Percentiles rank a stretch among this genome's conserved stretches.
Conservation (phyloP, 2,329 filamentous ascomycete species). For the Alternaria sp. region DNA sequence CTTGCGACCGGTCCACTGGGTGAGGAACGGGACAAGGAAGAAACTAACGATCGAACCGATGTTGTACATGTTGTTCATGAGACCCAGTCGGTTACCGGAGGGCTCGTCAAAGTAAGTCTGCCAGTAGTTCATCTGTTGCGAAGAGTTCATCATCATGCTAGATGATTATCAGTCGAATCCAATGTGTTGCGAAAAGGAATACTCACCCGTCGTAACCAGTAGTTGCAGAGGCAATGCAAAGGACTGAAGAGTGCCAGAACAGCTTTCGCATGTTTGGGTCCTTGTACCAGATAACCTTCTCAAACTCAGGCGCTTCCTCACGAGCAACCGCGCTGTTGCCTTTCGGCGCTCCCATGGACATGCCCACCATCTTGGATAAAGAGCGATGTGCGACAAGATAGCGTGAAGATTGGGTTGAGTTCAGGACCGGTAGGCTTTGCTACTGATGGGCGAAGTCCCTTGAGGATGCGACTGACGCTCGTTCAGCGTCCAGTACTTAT, state of each 20-base stretch:
- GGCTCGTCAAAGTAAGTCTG: slow-evolving; percentile 50
- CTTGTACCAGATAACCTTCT: slow-evolving; percentile 62
- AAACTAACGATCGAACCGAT: slow-evolving; percentile 52
- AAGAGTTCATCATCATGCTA: slow-evolving; percentile 57
- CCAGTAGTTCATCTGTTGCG: slow-evolving; percentile 53
- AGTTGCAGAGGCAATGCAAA: slow-evolving; percentile 64
- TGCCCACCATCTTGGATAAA: slow-evolving; percentile 21
- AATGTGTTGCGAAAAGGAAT: not conserved
- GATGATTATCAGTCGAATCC: slow-evolving; percentile 6
- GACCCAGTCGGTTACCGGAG: slow-evolving; percentile 51
- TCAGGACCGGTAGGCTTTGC: slow-evolving; percentile 12
- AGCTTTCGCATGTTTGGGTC: slow-evolving; percentile 64
- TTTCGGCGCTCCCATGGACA: slow-evolving; percentile 26
- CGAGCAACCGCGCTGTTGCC: slow-evolving; percentile 44
- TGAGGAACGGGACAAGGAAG: slow-evolving; percentile 47
- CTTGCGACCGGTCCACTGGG: slow-evolving; percentile 56
- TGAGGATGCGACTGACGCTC: slow-evolving; percentile 18
- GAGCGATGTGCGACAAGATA: not conserved
- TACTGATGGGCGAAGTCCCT: slow-evolving; percentile 25
- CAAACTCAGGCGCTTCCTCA: slow-evolving; percentile 60
- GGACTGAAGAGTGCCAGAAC: slow-evolving; percentile 61
- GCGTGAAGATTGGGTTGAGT: not conserved
- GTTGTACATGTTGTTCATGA: slow-evolving; percentile 57
- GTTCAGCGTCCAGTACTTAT: slow-evolving; percentile 30
- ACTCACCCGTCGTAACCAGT: slow-evolving; percentile 64